Percentiles rank a stretch among this genome's conserved stretches.
phyloP scores from a whole-genome alignment of 495 filamentous ascomycete species.

The Articulospora tetracladia region DNA sequence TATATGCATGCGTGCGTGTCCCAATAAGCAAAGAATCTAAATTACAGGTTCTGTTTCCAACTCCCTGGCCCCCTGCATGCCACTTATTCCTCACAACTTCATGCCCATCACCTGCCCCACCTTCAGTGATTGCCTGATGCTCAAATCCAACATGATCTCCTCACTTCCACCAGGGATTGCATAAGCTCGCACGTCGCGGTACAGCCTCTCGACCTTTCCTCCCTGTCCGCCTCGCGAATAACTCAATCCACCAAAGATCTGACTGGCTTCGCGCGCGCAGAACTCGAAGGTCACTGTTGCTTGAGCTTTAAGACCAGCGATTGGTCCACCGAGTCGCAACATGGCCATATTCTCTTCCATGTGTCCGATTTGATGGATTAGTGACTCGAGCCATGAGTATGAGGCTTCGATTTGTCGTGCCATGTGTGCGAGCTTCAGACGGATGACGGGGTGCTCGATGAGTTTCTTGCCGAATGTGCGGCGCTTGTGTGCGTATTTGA shows the following conservation, averaged over 20 bases:
- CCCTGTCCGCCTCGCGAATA: conserved; percentile 94
- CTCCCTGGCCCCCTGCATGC: background rate
- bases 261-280: conserved; percentile 92
- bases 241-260: conserved; percentile 92
- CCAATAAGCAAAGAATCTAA: background rate
- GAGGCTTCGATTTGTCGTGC: conserved; percentile 94
- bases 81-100: conserved; percentile 65
- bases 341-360: conserved; percentile 96
- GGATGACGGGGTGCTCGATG: conserved; percentile 95
- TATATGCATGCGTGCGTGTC: background rate
- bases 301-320: conserved; percentile 92
- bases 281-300: conserved; percentile 91
- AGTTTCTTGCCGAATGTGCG: conserved; percentile 93
- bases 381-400: conserved; percentile 96
- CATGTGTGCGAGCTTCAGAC: conserved; percentile 96
- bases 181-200: conserved; percentile 95
- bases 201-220: conserved; percentile 91
- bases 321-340: conserved; percentile 91
- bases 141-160: conserved; percentile 98
- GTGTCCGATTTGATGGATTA: conserved; percentile 85
- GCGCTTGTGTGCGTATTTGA: conserved; percentile 97
- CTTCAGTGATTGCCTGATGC: conserved; percentile 86
- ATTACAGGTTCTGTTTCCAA: background rate
- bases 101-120: conserved; percentile 91
- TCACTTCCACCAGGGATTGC: conserved; percentile 95